Evolutionary conservation across 768 basidiomycete species (phyloP), one percentile per base, ranked within the genome.

Genomic region (Candolleomyces efflorescens): DNA sequence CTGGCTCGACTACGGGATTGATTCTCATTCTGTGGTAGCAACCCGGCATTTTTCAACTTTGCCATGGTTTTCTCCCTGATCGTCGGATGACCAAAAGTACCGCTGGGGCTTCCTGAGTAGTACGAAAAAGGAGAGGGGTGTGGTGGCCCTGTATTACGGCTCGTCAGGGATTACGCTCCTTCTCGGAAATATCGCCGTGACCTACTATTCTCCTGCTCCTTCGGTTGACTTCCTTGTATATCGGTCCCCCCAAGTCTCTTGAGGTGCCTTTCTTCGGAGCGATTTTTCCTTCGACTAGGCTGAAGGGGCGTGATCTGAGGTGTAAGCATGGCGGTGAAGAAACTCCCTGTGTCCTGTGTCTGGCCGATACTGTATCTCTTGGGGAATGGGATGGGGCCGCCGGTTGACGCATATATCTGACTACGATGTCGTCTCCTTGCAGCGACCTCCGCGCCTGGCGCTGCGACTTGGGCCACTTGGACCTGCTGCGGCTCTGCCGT

Each of bases 1-100:
- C 49, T 26, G 9, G 18, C 17, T 36, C 49, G 49, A 36, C 49
- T 51, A 17, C 26, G 27, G 5, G 49, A 15, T 20, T 51, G 26
- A 51, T 51, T 32, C 15, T 51, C 13, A 51, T 51, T 11, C 15
- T 51, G 49, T 15, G 49, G 26, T 18, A 24, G 23, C 46, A 13
- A 13, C 13, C 22, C 13, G 17, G 11, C 26, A 26, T 51, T 36
- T 26, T 36, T 51, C 24, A 51, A 20, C 49, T 36, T 51, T n/a
- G 49, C 27, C 49, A 51, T 51, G 20, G 49, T 51, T 36, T 36
- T 26, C 49, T 51, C 49, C 27, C 49, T 51, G 49, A 51, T 51
- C 13, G 49, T 51, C 11, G 49, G 49, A 11, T 13, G 49, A 36
- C 49, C 49, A 51, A 51, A 51, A 23, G 49, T 51, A 27, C 49